Evolutionary conservation across 768 basidiomycete species (phyloP), one percentile per base, ranked within the genome.

Genomic region (Boletus reticulatus): DNA sequence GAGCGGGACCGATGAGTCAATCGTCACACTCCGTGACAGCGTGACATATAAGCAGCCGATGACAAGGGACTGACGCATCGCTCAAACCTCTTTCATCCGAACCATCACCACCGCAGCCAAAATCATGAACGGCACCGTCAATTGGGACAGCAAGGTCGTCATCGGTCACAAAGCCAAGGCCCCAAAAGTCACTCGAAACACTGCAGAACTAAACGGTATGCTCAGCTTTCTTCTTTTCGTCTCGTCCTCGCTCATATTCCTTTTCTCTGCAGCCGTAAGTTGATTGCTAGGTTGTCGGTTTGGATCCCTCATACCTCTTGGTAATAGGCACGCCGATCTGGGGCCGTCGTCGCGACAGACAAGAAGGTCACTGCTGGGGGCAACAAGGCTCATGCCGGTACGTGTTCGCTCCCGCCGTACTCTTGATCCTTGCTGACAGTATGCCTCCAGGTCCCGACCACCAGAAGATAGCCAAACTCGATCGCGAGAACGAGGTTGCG

Each of bases 401-500:
- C 42, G 77, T 70, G 13, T 19, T 2, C 44, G 12, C 20, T 32
- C 14, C 12, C 38, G 20, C 31, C 29, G 29, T 29, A 29, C 29
- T 17, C 51, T 10, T 6, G 19, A 1, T 6, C 13, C 22, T 47
- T 38, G 2, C 24, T 59, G 20, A 59, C 36, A 7, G 12, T 7
- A 17, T 20, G n/a, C 11, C 19, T 4, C 13, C 13, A 94, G 92
- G 90, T 36, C 90, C 92, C 60, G 94, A 98, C 74, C 93, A 96
- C 75, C 92, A 94, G 68, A 84, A 84, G 53, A 94, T 95, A 68
- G 94, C 90, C 24, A 95, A 95, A 67, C 86, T 98, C 42, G 94
- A 95, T 72, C 84, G 92, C 43, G 93, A 97, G 64, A 95, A 98
- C 71, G 94, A 96, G 67, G 94, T 96, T 22, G 92, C 94, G 10